Conservation (phyloP, 1,284 basidiomycete species). For the Omphalotus olearius region DNA sequence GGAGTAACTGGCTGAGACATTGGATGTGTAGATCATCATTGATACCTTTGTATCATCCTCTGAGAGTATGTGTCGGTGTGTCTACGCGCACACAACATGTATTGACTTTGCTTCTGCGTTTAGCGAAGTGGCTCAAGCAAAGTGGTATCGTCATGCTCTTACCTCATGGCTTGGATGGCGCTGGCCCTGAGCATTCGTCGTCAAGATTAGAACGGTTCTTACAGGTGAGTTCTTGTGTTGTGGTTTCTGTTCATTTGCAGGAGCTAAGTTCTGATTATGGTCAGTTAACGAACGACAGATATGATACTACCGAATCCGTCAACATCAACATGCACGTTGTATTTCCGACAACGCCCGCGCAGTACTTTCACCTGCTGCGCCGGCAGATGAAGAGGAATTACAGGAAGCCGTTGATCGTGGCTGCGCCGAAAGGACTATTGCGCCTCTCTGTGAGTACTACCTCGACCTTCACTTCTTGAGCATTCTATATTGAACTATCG, state of each 20-base stretch:
- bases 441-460: constrained; percentile 62
- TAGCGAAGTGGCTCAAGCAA: constrained; percentile 92
- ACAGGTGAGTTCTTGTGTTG: constrained; percentile 43
- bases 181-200: constrained; percentile 88
- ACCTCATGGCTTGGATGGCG: constrained; percentile 85
- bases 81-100: too few species aligned
- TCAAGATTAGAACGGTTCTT: constrained; percentile 83
- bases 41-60: constrained; percentile 84
- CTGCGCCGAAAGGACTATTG: constrained; percentile 79
- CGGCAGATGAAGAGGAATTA: constrained; percentile 82
- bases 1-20: not conserved
- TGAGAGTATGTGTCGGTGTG: constrained; percentile 56
- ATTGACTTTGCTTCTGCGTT: constrained; percentile 2
- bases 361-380: constrained; percentile 86
- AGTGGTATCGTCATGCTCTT: constrained; percentile 85
- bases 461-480: constrained; percentile 1
- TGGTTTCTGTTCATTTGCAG: not conserved
- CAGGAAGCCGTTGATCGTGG: constrained; percentile 80
- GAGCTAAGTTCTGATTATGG: too few species aligned
- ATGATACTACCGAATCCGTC: constrained; percentile 31
- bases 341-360: constrained; percentile 84
- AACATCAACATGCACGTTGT: constrained; percentile 79
- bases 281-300: constrained; percentile 75
- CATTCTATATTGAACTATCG: not conserved
- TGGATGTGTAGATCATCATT: constrained; percentile 58